Percentiles rank a stretch among this genome's conserved stretches.
Evolutionary conservation across 2,329 filamentous ascomycete genomes (phyloP).

Genomic region (Alternaria angustiovoidea): DNA sequence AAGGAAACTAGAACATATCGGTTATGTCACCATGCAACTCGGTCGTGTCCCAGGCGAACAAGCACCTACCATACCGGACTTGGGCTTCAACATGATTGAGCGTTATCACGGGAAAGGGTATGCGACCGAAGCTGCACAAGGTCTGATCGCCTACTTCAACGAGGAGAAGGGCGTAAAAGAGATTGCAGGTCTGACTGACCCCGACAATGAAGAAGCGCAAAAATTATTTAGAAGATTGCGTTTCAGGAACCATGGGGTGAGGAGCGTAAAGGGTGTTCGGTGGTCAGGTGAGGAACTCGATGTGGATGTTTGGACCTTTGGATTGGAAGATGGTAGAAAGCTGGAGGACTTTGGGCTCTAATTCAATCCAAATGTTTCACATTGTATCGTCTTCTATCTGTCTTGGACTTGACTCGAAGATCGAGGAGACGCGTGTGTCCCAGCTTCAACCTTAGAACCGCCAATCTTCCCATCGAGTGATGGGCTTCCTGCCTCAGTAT

Average conservation of each 20-base stretch:
- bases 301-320: constrained; percentile 19
- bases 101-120: constrained; percentile 26
- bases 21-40: constrained; percentile 31
- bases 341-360: constrained; percentile 16
- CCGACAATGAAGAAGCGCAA: constrained; percentile 23
- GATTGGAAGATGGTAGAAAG: constrained; percentile 12
- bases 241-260: constrained; percentile 22
- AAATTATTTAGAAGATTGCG: constrained; percentile 24
- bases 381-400: too few species aligned
- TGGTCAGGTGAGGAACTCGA: constrained; percentile 3
- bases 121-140: constrained; percentile 20
- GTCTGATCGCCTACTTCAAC: constrained; percentile 11
- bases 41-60: constrained; percentile 17
- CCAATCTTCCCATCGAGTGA: background rate
- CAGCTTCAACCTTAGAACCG: background rate
- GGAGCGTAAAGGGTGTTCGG: constrained; percentile 14
- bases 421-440: background rate
- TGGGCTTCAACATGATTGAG: constrained; percentile 27
- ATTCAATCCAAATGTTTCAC: background rate
- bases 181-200: constrained; percentile 20
- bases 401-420: background rate
- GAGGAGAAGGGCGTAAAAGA: constrained; percentile 11
- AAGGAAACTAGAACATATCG: constrained; percentile 15
- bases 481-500: background rate
- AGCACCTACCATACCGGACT: constrained; percentile 24